These are phyloP conservation scores for Venturia effusa DNA, from an alignment of 2,329 filamentous ascomycete species.

Conservation along the genomic window DNA sequence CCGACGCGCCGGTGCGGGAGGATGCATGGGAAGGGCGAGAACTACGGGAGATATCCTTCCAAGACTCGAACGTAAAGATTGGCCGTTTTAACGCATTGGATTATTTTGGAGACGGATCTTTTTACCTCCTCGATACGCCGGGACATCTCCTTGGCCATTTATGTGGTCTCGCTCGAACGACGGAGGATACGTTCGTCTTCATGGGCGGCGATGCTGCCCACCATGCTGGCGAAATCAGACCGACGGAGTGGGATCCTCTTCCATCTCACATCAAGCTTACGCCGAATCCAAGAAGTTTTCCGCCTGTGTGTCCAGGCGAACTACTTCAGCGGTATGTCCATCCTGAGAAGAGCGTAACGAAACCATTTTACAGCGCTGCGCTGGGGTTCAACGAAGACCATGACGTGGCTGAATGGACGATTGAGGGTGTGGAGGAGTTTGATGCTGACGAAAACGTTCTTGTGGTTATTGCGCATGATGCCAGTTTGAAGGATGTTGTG, in stretches of 20 bases:
- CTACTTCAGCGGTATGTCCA: constrained; percentile 29
- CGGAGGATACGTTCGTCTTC: constrained; percentile 9
- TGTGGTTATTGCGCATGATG: constrained; percentile 39
- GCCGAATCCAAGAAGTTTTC: constrained; percentile 6
- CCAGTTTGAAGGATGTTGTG: constrained; percentile 29
- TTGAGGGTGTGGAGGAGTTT: constrained; percentile 35
- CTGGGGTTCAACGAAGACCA: constrained; percentile 23
- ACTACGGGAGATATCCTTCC: constrained; percentile 18
- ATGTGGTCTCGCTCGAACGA: constrained; percentile 12
- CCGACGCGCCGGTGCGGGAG: constrained; percentile 16
- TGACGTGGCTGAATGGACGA: constrained; percentile 27
- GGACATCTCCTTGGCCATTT: constrained; percentile 23
- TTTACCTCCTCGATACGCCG: constrained; percentile 44
- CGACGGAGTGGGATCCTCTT: constrained; percentile 30
- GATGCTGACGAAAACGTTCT: constrained; percentile 36
- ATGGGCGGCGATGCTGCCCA: constrained; percentile 20
- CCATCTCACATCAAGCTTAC: constrained; percentile 26
- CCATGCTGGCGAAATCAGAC: constrained; percentile 35
- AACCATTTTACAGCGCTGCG: constrained; percentile 26
- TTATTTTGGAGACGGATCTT: constrained; percentile 45
- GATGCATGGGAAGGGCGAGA: constrained; percentile 17
- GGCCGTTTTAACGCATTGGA: constrained; percentile 39
- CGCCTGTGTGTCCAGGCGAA: constrained; percentile 28
- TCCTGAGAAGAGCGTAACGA: constrained; percentile 20
- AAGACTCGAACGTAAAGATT: constrained; percentile 23